A percentile compares a stretch with the other conserved stretches of the same genome.
phyloP scores from a whole-genome alignment of 2,329 filamentous ascomycete genomes.

The Colletotrichum navitas region DNA sequence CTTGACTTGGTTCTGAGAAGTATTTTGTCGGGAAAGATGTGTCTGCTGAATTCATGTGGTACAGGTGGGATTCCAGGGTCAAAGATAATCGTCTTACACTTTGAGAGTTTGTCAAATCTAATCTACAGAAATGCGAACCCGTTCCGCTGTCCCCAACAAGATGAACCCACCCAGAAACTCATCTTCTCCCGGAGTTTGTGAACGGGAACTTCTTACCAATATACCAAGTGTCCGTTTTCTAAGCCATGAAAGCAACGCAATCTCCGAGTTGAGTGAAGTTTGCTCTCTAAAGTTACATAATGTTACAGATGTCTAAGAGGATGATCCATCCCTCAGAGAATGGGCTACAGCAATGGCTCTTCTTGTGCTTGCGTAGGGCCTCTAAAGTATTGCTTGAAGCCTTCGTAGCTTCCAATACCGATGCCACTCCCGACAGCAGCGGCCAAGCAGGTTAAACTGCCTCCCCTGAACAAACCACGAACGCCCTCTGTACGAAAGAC shows the following conservation, averaged over 20 bases:
- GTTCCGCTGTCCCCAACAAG: neutral
- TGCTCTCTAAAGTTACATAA: neutral
- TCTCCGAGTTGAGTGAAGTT: neutral
- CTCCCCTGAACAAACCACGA: slow-evolving; percentile 8
- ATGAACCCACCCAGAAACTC: neutral
- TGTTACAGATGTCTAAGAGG: neutral
- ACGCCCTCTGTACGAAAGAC: slow-evolving; percentile 9
- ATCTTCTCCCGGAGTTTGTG: neutral
- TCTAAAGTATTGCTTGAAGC: neutral
- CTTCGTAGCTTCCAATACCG: slow-evolving; percentile 14
- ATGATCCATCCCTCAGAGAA: no score
- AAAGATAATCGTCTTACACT: accelerated
- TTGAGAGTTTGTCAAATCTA: no score
- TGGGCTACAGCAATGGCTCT: neutral
- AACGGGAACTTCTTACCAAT: neutral
- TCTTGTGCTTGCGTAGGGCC: neutral
- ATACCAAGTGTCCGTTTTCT: neutral
- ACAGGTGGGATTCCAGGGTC: neutral
- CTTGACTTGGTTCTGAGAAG: neutral
- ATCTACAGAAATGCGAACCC: neutral
- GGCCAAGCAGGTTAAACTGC: slow-evolving; percentile 6
- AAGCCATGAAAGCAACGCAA: neutral
- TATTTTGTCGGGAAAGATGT: no score
- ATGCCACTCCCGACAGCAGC: slow-evolving; percentile 1
- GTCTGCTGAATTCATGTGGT: neutral